phyloP scores from a whole-genome alignment of 2,329 filamentous ascomycete species.

The Chlorencoelia australis region DNA sequence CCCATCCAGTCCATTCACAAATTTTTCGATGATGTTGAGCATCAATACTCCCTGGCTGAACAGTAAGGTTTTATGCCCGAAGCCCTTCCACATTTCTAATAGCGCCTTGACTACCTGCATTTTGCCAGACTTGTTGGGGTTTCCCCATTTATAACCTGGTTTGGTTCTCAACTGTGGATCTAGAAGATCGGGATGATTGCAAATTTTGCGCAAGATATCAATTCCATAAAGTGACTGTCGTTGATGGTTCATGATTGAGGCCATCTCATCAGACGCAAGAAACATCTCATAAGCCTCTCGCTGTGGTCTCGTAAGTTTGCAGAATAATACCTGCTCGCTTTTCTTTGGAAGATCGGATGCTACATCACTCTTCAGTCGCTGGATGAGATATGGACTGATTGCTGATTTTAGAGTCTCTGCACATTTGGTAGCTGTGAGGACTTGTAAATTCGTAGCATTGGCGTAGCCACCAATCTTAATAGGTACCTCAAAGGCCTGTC shows the following conservation, averaged over 20 bases:
- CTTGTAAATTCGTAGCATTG: slow-evolving; percentile 86
- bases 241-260: slow-evolving; percentile 64
- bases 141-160: slow-evolving; percentile 66
- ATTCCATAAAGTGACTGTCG: slow-evolving; percentile 81
- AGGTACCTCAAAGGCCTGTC: slow-evolving; percentile 84
- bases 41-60: slow-evolving; percentile 93
- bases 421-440: slow-evolving; percentile 89
- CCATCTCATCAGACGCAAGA: slow-evolving; percentile 73
- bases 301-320: slow-evolving; percentile 76
- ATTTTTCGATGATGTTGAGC: slow-evolving; percentile 85
- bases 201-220: slow-evolving; percentile 88
- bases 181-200: slow-evolving; percentile 88
- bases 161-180: slow-evolving; percentile 49
- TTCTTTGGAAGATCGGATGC: slow-evolving; percentile 91
- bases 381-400: slow-evolving; percentile 85
- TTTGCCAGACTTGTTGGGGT: slow-evolving; percentile 74
- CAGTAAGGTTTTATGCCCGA: slow-evolving; percentile 80
- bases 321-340: slow-evolving; percentile 92
- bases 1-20: slow-evolving; percentile 55
- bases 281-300: slow-evolving; percentile 73
- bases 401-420: slow-evolving; percentile 89
- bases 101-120: slow-evolving; percentile 90
- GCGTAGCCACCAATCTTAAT: slow-evolving; percentile 91
- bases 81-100: slow-evolving; percentile 74
- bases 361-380: slow-evolving; percentile 88